Conservation (phyloP, 768 basidiomycete genomes). For the Boletus rubescentipes region DNA sequence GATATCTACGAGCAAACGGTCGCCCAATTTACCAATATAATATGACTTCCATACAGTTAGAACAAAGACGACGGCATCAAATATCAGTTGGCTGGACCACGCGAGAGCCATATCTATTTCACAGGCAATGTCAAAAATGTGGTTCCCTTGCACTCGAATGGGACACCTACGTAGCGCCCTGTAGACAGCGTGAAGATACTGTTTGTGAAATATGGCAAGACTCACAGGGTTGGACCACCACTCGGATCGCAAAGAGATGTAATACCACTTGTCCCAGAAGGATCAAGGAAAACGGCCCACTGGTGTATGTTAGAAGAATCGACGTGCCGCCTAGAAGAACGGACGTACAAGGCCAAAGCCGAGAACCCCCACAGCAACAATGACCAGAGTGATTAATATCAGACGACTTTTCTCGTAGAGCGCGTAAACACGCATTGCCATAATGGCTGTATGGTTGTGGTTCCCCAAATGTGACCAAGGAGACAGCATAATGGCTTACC, state of each 20-base stretch:
- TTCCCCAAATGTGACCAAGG: background rate
- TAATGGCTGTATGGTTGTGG: slow-evolving; percentile 5
- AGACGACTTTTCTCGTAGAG: slow-evolving; percentile 11
- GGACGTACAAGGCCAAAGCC: slow-evolving; percentile 8
- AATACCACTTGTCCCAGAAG: background rate
- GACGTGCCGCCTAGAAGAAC: too few relatives aligned
- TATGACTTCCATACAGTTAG: slow-evolving; percentile 19
- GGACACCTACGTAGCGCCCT: slow-evolving; percentile 14
- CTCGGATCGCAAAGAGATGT: background rate
- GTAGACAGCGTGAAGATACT: background rate
- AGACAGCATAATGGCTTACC: background rate
- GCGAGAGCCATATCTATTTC: slow-evolving; percentile 3
- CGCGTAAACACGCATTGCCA: slow-evolving; percentile 24
- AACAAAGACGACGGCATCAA: slow-evolving; percentile 21
- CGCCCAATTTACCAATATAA: background rate
- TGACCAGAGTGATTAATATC: slow-evolving; percentile 3
- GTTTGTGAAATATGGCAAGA: background rate
- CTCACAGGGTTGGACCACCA: slow-evolving; percentile 1
- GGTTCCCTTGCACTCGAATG: background rate
- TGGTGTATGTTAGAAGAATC: background rate
- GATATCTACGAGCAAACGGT: slow-evolving; percentile 9
- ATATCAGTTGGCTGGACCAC: slow-evolving; percentile 16
- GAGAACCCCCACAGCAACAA: background rate
- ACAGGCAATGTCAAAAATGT: background rate
- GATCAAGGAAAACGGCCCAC: slow-evolving; percentile 12